Percentiles rank a stretch among this genome's conserved stretches.
Evolutionary conservation across 192 early-diverging fungal species (phyloP).

Genomic region (Hyaloraphidium curvatum): DNA sequence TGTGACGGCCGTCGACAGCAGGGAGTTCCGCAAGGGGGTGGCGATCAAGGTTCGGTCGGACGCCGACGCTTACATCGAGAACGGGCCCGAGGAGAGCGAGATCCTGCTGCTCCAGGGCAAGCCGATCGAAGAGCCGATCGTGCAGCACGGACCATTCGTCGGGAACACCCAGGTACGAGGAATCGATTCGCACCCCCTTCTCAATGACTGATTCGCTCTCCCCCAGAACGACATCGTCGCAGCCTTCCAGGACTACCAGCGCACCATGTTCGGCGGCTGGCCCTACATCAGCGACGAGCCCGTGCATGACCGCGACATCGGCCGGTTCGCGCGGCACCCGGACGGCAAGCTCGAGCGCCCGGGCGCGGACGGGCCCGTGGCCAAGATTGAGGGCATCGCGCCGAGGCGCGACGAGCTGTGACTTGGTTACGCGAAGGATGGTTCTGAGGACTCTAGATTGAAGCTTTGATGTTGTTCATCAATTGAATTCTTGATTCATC

Average conservation of each 20-base stretch:
- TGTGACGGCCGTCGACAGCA: conserved; percentile 9
- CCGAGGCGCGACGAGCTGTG: too few relatives aligned
- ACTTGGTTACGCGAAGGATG: too few relatives aligned
- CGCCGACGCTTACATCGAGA: conserved; percentile 6
- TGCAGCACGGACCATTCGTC: conserved; percentile 43
- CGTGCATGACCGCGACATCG: neutral
- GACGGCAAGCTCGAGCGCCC: neutral
- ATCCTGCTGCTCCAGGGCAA: conserved; percentile 23
- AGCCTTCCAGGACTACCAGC: conserved; percentile 10
- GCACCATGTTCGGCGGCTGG: conserved; percentile 14
- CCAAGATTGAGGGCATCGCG: conserved; percentile 3
- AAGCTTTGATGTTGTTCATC: too few relatives aligned
- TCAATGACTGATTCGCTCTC: neutral
- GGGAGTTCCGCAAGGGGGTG: conserved; percentile 13
- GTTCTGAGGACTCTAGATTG: too few relatives aligned
- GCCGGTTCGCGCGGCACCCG: conserved; percentile 2
- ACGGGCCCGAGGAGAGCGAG: conserved; percentile 10
- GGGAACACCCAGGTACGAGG: conserved; percentile 27
- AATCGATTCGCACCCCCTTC: neutral
- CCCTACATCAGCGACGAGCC: conserved; percentile 1
- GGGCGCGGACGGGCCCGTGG: too few relatives aligned
- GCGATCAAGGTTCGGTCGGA: conserved; percentile 9
- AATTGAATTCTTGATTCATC: too few relatives aligned
- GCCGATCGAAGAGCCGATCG: conserved; percentile 30
- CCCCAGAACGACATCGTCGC: conserved; percentile 4